Percentiles rank a stretch among this genome's conserved stretches.
Conservation (phyloP, 371 early-diverging fungal species). For the Gilbertella persicaria region DNA sequence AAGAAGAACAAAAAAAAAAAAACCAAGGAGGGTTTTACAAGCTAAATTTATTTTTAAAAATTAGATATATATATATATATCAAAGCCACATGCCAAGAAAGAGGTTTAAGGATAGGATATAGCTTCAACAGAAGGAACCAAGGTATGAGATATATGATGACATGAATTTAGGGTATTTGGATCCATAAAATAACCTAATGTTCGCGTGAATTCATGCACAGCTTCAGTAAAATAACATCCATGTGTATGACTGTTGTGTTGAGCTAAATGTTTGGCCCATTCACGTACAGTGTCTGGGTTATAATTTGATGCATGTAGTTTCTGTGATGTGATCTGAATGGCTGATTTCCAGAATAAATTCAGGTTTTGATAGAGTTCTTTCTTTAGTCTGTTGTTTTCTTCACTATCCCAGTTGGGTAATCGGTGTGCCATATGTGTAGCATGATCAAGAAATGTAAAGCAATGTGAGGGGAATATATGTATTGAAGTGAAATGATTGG, state of each 20-base stretch:
- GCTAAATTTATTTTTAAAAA: too few relatives aligned
- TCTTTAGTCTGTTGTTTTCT: conserved; percentile 66
- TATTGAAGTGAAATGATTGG: conserved; percentile 80
- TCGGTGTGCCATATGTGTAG: conserved; percentile 72
- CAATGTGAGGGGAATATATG: conserved; percentile 70
- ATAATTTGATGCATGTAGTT: conserved; percentile 75
- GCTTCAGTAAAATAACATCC: conserved; percentile 55
- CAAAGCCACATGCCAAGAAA: too few relatives aligned
- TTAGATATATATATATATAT: too few relatives aligned
- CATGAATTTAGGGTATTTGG: background rate
- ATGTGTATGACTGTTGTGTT: conserved; percentile 54
- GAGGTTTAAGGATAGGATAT: too few relatives aligned
- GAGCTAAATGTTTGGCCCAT: conserved; percentile 78
- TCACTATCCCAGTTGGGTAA: conserved; percentile 84
- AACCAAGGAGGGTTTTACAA: too few relatives aligned
- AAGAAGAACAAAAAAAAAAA: background rate
- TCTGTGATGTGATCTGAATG: conserved; percentile 67
- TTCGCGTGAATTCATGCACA: conserved; percentile 65
- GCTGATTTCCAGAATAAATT: conserved; percentile 79
- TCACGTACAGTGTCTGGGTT: conserved; percentile 72
- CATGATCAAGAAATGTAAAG: conserved; percentile 80
- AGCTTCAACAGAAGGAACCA: too few relatives aligned
- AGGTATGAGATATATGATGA: too few relatives aligned
- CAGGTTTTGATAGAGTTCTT: conserved; percentile 70
- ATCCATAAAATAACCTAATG: conserved; percentile 67